A percentile compares a stretch with the other conserved stretches of the same genome.
Conservation (phyloP, 179 eudicot genomes). For the Beta lomatogona region DNA sequence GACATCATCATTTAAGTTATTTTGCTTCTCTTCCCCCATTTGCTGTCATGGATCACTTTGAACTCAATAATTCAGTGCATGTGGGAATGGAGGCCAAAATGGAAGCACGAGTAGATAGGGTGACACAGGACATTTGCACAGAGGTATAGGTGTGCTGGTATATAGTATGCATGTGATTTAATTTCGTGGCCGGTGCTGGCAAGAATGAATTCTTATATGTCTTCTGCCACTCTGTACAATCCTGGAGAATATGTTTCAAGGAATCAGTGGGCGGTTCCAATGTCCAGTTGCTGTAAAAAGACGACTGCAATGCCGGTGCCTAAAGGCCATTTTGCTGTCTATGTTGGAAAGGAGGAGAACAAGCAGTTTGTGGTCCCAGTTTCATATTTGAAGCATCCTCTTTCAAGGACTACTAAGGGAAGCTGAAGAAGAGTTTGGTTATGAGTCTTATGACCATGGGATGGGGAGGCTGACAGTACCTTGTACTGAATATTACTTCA, state of each 20-base stretch:
- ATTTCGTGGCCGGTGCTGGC: too few relatives aligned
- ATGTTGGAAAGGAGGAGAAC: slow-evolving; percentile 39
- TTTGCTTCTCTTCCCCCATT: too few relatives aligned
- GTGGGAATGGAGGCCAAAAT: neutral
- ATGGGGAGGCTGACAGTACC: slow-evolving; percentile 51
- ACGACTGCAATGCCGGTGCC: slow-evolving; percentile 34
- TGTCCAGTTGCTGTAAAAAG: neutral
- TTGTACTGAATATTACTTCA: slow-evolving; percentile 39
- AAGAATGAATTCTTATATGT: too few relatives aligned
- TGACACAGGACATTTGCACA: too few relatives aligned
- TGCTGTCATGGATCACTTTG: neutral
- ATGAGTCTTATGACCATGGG: slow-evolving; percentile 25
- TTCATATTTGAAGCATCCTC: slow-evolving; percentile 43
- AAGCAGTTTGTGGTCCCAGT: slow-evolving; percentile 46
- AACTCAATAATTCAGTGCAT: neutral
- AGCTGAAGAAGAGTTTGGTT: slow-evolving; percentile 52
- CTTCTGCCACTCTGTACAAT: too few relatives aligned
- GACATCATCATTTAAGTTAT: too few relatives aligned
- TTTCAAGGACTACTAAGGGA: slow-evolving; percentile 40
- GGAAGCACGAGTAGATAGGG: too few relatives aligned
- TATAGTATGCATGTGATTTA: too few relatives aligned
- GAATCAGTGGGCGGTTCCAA: too few relatives aligned
- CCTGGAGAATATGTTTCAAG: too few relatives aligned
- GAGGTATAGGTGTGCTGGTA: too few relatives aligned
- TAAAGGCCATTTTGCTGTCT: slow-evolving; percentile 50